A percentile compares a stretch with the other conserved stretches of the same genome.
Evolutionary conservation across 2,329 filamentous ascomycete genomes (phyloP).

Genomic region (Colletotrichum chlorophyti): DNA sequence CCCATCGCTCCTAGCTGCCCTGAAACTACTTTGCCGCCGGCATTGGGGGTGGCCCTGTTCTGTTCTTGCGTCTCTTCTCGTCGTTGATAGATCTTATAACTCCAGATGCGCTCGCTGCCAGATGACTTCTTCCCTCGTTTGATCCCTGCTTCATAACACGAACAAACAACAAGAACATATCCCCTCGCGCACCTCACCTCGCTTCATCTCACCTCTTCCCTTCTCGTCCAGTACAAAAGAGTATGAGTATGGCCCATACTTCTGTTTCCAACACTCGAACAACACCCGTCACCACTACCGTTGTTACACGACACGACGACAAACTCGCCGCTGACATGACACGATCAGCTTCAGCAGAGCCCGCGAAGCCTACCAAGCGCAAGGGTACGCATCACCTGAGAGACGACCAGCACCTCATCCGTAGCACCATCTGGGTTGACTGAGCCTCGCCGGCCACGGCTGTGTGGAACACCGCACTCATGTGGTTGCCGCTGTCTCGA

Average conservation of each 20-base stretch:
- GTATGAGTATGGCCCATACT: constrained; percentile 28
- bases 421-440: too few species aligned
- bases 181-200: constrained; percentile 1
- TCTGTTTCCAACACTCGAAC: constrained; percentile 22
- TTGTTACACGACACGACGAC: constrained; percentile 24
- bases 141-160: constrained; percentile 22
- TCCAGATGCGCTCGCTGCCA: constrained; percentile 26
- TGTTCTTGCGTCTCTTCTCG: constrained; percentile 25
- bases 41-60: constrained; percentile 22
- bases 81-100: constrained; percentile 29
- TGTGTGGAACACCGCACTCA: background rate
- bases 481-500: background rate
- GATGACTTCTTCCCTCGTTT: constrained; percentile 13
- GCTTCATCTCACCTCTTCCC: too few species aligned
- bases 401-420: too few species aligned
- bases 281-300: constrained; percentile 17
- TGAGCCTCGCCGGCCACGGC: too few species aligned
- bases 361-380: constrained; percentile 50
- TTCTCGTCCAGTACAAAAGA: constrained; percentile 6
- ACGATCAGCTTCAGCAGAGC: constrained; percentile 51
- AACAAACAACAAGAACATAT: constrained; percentile 21
- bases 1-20: constrained; percentile 22
- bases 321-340: constrained; percentile 38
- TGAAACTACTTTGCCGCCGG: constrained; percentile 29
- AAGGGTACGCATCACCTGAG: constrained; percentile 48